Conservation (phyloP, 768 basidiomycete genomes). For the Auricularia sp. region DNA sequence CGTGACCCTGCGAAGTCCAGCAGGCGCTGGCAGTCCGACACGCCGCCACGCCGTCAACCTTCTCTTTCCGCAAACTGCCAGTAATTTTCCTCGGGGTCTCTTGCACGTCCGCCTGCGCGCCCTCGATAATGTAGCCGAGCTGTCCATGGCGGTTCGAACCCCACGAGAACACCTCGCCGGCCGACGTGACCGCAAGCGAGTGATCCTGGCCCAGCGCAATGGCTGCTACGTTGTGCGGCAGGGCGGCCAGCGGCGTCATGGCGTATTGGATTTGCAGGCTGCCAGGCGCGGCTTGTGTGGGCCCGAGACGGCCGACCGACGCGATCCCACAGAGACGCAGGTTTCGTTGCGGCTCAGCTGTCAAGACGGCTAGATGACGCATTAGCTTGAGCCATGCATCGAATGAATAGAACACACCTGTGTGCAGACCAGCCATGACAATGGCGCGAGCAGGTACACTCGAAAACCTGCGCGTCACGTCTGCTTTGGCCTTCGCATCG, state of each 20-base stretch:
- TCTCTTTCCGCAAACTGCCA: constrained; percentile 67
- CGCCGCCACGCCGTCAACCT: constrained; percentile 73
- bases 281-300: not conserved
- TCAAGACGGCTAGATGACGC: constrained; percentile 44
- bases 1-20: constrained; percentile 56
- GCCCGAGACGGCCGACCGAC: constrained; percentile 66
- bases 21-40: constrained; percentile 81
- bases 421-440: constrained; percentile 82
- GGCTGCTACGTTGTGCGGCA: constrained; percentile 46
- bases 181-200: constrained; percentile 71
- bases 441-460: constrained; percentile 56
- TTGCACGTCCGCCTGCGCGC: constrained; percentile 67
- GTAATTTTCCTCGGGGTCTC: constrained; percentile 61
- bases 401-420: constrained; percentile 35
- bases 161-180: constrained; percentile 84
- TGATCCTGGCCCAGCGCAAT: constrained; percentile 92
- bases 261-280: constrained; percentile 61
- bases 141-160: constrained; percentile 84
- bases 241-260: constrained; percentile 49
- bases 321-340: constrained; percentile 85
- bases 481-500: constrained; percentile 22
- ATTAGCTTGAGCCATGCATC: not conserved
- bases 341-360: constrained; percentile 62
- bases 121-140: constrained; percentile 77
- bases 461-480: constrained; percentile 42